A percentile compares a stretch with the other conserved stretches of the same genome.
These are phyloP conservation scores for Trametes gibbosa DNA, from an alignment of 768 basidiomycete genomes.

Conservation along the genomic window DNA sequence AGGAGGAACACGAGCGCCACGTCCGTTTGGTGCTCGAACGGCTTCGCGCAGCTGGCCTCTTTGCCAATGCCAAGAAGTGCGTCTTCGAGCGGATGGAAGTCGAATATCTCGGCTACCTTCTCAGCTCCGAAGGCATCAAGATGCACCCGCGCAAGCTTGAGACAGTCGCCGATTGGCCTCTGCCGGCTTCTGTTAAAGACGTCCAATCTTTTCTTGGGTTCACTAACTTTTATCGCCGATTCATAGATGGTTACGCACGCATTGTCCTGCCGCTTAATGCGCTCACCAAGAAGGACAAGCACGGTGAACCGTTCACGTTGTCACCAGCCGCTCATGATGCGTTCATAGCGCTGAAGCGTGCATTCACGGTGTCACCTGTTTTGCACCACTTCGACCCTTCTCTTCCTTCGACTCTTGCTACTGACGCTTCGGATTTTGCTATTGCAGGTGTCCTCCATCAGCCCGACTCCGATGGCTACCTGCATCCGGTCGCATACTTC, in stretches of 20 bases:
- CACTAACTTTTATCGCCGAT: too few relatives aligned
- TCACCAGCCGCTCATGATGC: slow-evolving; percentile 13
- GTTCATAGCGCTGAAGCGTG: slow-evolving; percentile 31
- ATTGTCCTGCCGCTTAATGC: slow-evolving; percentile 19
- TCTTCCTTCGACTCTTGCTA: slow-evolving; percentile 16
- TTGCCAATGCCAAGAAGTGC: slow-evolving; percentile 31
- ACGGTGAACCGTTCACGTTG: slow-evolving; percentile 19
- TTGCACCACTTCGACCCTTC: slow-evolving; percentile 21
- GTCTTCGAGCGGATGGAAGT: slow-evolving; percentile 37
- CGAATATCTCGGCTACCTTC: slow-evolving; percentile 42
- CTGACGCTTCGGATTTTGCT: slow-evolving; percentile 25
- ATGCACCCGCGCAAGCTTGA: slow-evolving; percentile 44
- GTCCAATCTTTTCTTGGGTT: slow-evolving; percentile 33
- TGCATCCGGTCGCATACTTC: too few relatives aligned
- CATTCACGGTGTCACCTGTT: slow-evolving; percentile 21
- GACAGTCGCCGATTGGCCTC: slow-evolving; percentile 32
- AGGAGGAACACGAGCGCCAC: slow-evolving; percentile 21
- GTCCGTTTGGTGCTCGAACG: slow-evolving; percentile 20
- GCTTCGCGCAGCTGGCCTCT: slow-evolving; percentile 33
- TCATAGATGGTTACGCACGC: slow-evolving; percentile 33
- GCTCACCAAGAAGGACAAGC: slow-evolving; percentile 28
- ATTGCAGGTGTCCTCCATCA: too few relatives aligned
- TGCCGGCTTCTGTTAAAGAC: slow-evolving; percentile 23
- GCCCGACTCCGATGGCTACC: too few relatives aligned
- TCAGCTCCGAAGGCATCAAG: slow-evolving; percentile 29